Evolutionary conservation across 306 rosid species (phyloP).

Genomic region (Lathyrus tuberosus): DNA sequence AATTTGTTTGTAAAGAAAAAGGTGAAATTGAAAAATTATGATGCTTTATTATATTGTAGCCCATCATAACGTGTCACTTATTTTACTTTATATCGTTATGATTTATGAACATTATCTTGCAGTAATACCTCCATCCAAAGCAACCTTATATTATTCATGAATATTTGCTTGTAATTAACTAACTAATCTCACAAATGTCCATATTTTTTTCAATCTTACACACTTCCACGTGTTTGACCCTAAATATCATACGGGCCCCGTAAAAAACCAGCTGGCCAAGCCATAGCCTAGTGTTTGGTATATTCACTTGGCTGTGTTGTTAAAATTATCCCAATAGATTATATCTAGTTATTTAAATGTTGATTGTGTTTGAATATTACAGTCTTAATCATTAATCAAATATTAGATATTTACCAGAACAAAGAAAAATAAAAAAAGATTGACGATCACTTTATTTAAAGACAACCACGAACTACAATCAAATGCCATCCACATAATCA

Average conservation of each 20-base stretch:
- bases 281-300: background rate
- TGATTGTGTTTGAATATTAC: background rate
- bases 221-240: constrained; percentile 10
- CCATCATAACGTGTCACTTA: background rate
- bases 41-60: too few relatives aligned
- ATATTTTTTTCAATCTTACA: background rate
- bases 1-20: too few relatives aligned
- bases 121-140: background rate
- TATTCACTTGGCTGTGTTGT: background rate
- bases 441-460: constrained; percentile 34
- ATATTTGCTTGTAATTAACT: background rate
- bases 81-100: background rate
- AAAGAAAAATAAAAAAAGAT: background rate
- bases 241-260: too few relatives aligned
- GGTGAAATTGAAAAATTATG: too few relatives aligned
- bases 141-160: background rate
- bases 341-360: background rate
- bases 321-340: background rate
- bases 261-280: background rate
- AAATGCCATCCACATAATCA: constrained; percentile 39
- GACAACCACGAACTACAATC: constrained; percentile 37
- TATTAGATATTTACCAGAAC: background rate
- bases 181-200: background rate
- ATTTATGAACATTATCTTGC: background rate
- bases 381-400: background rate